phyloP scores from a whole-genome alignment of 2,329 filamentous ascomycete species.

The Fusarium staphyleae region DNA sequence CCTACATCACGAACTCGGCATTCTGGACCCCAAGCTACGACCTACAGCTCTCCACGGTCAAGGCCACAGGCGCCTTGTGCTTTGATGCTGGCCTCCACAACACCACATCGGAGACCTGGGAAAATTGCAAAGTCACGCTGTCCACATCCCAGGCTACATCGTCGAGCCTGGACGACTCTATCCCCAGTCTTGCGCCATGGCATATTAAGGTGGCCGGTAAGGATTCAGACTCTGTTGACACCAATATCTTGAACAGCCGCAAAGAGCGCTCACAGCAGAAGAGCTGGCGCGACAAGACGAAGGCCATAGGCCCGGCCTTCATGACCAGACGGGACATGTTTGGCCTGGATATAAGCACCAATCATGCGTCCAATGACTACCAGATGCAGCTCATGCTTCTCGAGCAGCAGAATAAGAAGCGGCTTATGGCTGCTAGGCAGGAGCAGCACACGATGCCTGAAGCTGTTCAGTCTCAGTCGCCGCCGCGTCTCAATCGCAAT shows the following conservation, averaged over 20 bases:
- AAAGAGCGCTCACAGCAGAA: slow-evolving; percentile 49
- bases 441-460: slow-evolving; percentile 65
- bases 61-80: slow-evolving; percentile 59
- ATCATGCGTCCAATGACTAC: slow-evolving; percentile 62
- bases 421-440: slow-evolving; percentile 81
- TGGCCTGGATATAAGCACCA: neutral
- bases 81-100: slow-evolving; percentile 71
- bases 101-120: slow-evolving; percentile 69
- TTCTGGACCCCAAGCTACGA: slow-evolving; percentile 70
- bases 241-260: slow-evolving; percentile 47
- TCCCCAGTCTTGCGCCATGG: slow-evolving; percentile 65
- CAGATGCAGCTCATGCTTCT: slow-evolving; percentile 88
- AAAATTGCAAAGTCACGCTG: slow-evolving; percentile 64
- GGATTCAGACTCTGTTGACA: slow-evolving; percentile 12
- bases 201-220: slow-evolving; percentile 57
- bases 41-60: slow-evolving; percentile 64
- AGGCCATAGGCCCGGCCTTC: slow-evolving; percentile 49
- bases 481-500: neutral
- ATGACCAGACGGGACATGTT: slow-evolving; percentile 16
- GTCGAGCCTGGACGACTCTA: slow-evolving; percentile 60
- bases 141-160: slow-evolving; percentile 70
- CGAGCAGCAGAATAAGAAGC: slow-evolving; percentile 87
- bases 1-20: slow-evolving; percentile 65
- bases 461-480: neutral
- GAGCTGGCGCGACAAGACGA: slow-evolving; percentile 38